Evolutionary conservation across 2,329 filamentous ascomycete species (phyloP).

Genomic region (Xylariaceae sp.): DNA sequence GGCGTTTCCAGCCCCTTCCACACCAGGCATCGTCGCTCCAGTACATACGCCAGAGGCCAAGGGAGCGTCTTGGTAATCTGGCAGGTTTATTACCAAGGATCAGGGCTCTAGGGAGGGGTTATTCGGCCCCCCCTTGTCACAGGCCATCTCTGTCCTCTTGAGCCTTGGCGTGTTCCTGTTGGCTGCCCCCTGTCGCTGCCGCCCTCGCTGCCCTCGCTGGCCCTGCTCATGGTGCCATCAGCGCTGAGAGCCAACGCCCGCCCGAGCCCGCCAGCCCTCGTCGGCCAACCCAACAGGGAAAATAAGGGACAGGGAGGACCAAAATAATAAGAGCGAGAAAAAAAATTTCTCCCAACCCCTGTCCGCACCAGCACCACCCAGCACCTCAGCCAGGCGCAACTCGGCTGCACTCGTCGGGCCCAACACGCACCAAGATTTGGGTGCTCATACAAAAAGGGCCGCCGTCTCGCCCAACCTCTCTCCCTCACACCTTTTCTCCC

Average conservation of each 20-base stretch:
- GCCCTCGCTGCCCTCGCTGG: no score
- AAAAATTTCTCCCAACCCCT: constrained; percentile 1
- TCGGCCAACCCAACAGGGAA: not conserved
- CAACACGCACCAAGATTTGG: constrained; percentile 7
- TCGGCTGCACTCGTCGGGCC: no score
- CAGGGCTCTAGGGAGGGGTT: constrained; percentile 11
- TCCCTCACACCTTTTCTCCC: constrained; percentile 20
- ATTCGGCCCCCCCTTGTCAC: constrained; percentile 4
- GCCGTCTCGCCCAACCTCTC: constrained; percentile 27
- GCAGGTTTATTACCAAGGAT: constrained; percentile 16
- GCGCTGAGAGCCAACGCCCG: no score
- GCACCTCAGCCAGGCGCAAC: no score
- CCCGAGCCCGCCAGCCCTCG: not conserved
- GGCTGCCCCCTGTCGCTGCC: no score
- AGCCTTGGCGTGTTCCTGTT: constrained; percentile 1
- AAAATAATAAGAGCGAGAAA: not conserved
- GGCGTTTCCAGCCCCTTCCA: not conserved
- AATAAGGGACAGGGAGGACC: not conserved
- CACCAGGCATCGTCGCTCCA: constrained; percentile 8
- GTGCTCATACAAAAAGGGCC: constrained; percentile 19
- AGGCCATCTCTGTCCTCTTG: constrained; percentile 8
- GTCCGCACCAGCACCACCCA: no score
- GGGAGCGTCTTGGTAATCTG: constrained; percentile 3
- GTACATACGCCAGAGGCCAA: not conserved
- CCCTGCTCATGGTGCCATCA: no score